Base-by-base conservation (phyloP, 2,329 filamentous ascomycete genomes). In the Neopestalotiopsis sp. region DNA sequence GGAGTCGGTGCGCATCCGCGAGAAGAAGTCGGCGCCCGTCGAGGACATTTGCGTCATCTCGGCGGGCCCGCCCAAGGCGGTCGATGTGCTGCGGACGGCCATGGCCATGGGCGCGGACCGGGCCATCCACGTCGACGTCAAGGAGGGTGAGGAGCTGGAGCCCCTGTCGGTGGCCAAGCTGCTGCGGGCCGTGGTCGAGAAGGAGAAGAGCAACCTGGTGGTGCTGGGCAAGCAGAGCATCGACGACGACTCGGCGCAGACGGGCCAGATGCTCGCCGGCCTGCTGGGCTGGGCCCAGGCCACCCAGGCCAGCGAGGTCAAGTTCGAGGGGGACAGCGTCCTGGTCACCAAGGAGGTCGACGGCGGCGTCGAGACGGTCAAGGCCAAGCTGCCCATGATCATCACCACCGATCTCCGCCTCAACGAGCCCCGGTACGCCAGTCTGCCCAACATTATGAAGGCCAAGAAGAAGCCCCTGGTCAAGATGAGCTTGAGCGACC, bases 41-140 rank as follows among this genome's bases (percentile, higher is more conserved):
- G 91, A 94, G 74, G 94, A 98, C 81, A 98, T 99, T 78, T 91
- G 96, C 79, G 92, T 94, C 75, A 90, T 98, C 81, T 93, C 91
- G 67, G 95, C 94, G 65, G 96, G 96, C 4, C 95, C 95, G 1
- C 79, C 94, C 69, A 99, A 98, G 85, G 88, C 93, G 40, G 89
- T 90, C 76, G 96, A 99, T 79, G 90, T 95, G 17, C 89, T 99
- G 67, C 94, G 96, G 69, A 99, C 95, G 17, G 96, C 96, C 69
- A 96, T 99, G 94, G 96, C 96, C 75, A 98, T 99, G 94, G 96
- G 96, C 73, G 96, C 95, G 17, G 96, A 99, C 87, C 92, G 95
- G 28, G 92, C 85, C 56, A 92, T 99, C 79, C 94, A 96, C 84
- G 92, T 98, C 57, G 94, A 98, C 78, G 84, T 91, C 40, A 88